phyloP scores from a whole-genome alignment of 352 stramenopile species.

The Phytophthora pistaciae region DNA sequence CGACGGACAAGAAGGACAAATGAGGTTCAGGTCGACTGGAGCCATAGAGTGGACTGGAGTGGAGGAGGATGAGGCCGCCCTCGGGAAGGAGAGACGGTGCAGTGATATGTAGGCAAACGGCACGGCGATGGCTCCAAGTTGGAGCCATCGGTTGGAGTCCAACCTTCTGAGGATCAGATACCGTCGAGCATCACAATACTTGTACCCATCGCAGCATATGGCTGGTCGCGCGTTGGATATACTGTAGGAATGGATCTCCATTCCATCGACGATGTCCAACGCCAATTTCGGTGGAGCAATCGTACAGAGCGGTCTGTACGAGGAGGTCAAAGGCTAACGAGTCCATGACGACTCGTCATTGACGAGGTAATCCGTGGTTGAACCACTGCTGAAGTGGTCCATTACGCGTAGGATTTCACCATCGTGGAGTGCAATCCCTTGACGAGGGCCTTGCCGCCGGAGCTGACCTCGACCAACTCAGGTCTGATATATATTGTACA shows the following conservation, averaged over 20 bases:
- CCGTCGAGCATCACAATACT: neutral
- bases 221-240: neutral
- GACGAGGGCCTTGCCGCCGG: too few relatives aligned
- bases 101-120: conserved; percentile 3
- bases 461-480: too few relatives aligned
- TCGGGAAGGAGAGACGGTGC: conserved; percentile 10
- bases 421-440: neutral
- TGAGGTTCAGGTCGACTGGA: neutral
- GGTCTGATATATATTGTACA: too few relatives aligned
- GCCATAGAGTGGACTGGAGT: neutral
- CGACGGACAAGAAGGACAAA: conserved; percentile 4
- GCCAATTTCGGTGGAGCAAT: neutral
- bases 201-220: neutral
- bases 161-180: neutral
- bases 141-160: neutral
- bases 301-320: too few relatives aligned
- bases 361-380: neutral
- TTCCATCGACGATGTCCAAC: neutral
- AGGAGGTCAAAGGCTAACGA: neutral
- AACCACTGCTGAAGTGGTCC: too few relatives aligned
- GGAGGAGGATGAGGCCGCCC: too few relatives aligned
- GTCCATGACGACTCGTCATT: too few relatives aligned
- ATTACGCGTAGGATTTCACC: neutral
- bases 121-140: neutral
- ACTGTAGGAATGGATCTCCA: neutral